phyloP scores from a whole-genome alignment of 805 yeast genomes.

The Zygotorulaspora chibaensis region DNA sequence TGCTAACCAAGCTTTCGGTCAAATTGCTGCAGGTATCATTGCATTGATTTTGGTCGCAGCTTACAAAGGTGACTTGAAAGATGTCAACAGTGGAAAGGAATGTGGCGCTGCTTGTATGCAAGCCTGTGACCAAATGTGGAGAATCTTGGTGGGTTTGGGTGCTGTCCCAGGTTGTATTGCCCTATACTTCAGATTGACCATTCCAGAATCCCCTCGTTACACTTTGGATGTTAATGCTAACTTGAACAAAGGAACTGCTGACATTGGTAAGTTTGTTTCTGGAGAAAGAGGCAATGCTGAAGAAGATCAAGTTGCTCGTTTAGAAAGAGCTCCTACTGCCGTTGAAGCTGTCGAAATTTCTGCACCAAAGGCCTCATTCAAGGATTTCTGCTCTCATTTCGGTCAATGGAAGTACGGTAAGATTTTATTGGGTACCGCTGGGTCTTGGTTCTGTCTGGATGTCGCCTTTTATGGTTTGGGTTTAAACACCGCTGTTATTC shows the following conservation, averaged over 20 bases:
- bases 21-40: slow-evolving; percentile 79
- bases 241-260: slow-evolving; percentile 53
- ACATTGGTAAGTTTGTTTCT: slow-evolving; percentile 46
- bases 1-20: slow-evolving; percentile 97
- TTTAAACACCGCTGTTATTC: slow-evolving; percentile 74
- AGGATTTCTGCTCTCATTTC: slow-evolving; percentile 70
- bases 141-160: slow-evolving; percentile 84
- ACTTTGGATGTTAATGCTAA: slow-evolving; percentile 68
- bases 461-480: slow-evolving; percentile 88
- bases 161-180: slow-evolving; percentile 84
- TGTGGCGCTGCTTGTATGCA: slow-evolving; percentile 65
- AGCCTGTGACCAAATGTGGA: slow-evolving; percentile 94
- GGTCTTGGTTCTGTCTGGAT: slow-evolving; percentile 87
- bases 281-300: slow-evolving; percentile 52
- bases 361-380: slow-evolving; percentile 79
- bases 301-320: slow-evolving; percentile 39
- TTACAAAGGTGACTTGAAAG: slow-evolving; percentile 58
- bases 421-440: slow-evolving; percentile 82
- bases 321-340: slow-evolving; percentile 48
- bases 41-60: slow-evolving; percentile 73
- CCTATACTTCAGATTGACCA: slow-evolving; percentile 85
- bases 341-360: slow-evolving; percentile 35
- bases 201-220: slow-evolving; percentile 93
- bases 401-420: slow-evolving; percentile 83
- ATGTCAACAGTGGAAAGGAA: slow-evolving; percentile 49